These are phyloP conservation scores for Micractinium sp. DNA, from an alignment of 139 green algal genomes.

Conservation along the genomic window DNA sequence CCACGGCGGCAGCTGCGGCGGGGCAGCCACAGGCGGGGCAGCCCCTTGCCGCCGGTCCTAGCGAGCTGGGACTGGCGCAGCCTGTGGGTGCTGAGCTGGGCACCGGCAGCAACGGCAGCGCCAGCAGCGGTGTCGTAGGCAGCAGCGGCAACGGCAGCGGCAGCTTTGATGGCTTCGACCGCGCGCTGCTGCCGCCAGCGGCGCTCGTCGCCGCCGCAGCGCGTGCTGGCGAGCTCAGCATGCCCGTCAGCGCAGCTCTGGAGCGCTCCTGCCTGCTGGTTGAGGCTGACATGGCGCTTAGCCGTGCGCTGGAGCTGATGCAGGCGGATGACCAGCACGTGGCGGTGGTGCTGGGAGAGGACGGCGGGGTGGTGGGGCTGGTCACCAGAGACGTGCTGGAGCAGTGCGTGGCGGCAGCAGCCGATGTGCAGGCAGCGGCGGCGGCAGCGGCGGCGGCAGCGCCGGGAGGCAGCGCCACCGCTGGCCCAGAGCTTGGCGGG, in stretches of 20 bases:
- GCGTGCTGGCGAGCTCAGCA: background rate
- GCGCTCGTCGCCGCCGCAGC: background rate
- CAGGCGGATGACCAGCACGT: constrained; percentile 8
- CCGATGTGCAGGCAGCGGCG: background rate
- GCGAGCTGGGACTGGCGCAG: no score
- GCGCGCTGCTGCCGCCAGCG: background rate
- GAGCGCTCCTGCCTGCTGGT: constrained; percentile 42
- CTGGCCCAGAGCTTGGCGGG: background rate
- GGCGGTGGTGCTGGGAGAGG: constrained; percentile 38
- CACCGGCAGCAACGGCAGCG: background rate
- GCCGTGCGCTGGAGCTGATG: constrained; percentile 31
- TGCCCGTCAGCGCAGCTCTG: constrained; percentile 1
- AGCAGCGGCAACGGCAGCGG: background rate
- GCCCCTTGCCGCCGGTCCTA: no score
- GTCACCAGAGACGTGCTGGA: constrained; percentile 32
- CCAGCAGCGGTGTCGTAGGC: background rate
- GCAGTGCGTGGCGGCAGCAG: constrained; percentile 12
- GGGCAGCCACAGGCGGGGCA: background rate
- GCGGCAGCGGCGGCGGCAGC: background rate
- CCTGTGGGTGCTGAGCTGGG: no score
- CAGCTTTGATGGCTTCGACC: constrained; percentile 15
- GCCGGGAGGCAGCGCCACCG: background rate
- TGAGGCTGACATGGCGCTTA: background rate
- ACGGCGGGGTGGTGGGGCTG: constrained; percentile 39
- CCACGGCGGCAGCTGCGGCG: background rate